Percentiles rank a stretch among this genome's conserved stretches.
These are phyloP conservation scores for Ophiocordyceps unilateralis DNA, from an alignment of 2,329 filamentous ascomycete genomes.

Conservation along the genomic window DNA sequence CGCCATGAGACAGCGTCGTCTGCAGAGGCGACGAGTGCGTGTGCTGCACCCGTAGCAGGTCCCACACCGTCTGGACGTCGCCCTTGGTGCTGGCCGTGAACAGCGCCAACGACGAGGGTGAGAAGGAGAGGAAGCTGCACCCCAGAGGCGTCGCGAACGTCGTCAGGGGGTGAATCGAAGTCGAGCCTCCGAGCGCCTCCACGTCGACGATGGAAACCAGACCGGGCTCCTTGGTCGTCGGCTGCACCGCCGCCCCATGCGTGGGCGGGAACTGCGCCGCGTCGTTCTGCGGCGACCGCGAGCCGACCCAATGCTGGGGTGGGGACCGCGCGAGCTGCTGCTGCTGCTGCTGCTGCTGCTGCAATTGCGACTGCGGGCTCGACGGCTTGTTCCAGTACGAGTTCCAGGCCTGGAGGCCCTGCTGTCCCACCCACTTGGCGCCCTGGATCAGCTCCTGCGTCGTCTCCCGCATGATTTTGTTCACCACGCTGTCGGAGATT, in stretches of 20 bases:
- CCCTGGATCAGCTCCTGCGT: constrained; percentile 63
- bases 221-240: constrained; percentile 46
- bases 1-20: constrained; percentile 24
- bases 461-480: constrained; percentile 61
- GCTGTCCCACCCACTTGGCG: constrained; percentile 60
- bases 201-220: constrained; percentile 62
- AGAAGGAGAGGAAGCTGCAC: constrained; percentile 67
- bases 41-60: constrained; percentile 49
- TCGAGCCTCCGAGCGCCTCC: constrained; percentile 35
- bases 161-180: constrained; percentile 42
- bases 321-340: constrained; percentile 25
- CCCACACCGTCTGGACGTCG: constrained; percentile 72
- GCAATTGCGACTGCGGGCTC: constrained; percentile 14
- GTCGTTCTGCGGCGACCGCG: constrained; percentile 28
- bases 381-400: constrained; percentile 55
- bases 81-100: constrained; percentile 71
- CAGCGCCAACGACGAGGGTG: constrained; percentile 54
- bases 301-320: constrained; percentile 29
- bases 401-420: constrained; percentile 62
- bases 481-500: constrained; percentile 52
- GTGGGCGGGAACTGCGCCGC: constrained; percentile 53
- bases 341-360: constrained; percentile 22
- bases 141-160: constrained; percentile 58
- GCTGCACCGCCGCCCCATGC: constrained; percentile 44
- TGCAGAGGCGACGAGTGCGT: constrained; percentile 45